phyloP scores from a whole-genome alignment of 306 rosid species.

The Acacia acuminata region DNA sequence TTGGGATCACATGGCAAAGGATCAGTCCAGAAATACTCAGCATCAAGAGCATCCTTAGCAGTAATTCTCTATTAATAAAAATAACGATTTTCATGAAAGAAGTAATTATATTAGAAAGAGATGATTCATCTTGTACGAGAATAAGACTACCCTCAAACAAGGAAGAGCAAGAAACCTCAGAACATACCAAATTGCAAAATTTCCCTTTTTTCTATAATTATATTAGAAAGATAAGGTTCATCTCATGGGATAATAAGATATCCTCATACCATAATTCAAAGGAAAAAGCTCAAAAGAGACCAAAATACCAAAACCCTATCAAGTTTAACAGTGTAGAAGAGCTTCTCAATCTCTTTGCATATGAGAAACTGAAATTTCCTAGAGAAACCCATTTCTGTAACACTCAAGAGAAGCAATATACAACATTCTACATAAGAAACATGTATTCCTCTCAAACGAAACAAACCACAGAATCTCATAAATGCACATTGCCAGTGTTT shows the following conservation, averaged over 20 bases:
- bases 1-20: conserved; percentile 75
- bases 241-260: neutral
- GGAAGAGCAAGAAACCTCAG: neutral
- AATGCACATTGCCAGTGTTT: neutral
- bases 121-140: neutral
- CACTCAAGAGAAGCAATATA: neutral
- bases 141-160: neutral
- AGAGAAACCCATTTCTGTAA: neutral
- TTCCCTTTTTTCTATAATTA: neutral
- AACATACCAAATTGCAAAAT: neutral
- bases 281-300: neutral
- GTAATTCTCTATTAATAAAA: conserved; percentile 52
- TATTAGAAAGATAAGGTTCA: neutral
- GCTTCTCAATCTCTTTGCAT: neutral
- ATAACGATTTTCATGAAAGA: neutral
- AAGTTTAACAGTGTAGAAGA: neutral
- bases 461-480: neutral
- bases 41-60: conserved; percentile 71
- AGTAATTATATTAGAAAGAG: neutral
- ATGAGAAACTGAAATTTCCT: neutral
- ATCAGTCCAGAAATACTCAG: conserved; percentile 76
- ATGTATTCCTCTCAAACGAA: neutral
- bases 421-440: neutral
- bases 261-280: neutral
- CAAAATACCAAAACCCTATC: neutral